Percentiles rank a stretch among this genome's conserved stretches.
Conservation (phyloP, 2,329 filamentous ascomycete species). For the Fusarium armeniacum region DNA sequence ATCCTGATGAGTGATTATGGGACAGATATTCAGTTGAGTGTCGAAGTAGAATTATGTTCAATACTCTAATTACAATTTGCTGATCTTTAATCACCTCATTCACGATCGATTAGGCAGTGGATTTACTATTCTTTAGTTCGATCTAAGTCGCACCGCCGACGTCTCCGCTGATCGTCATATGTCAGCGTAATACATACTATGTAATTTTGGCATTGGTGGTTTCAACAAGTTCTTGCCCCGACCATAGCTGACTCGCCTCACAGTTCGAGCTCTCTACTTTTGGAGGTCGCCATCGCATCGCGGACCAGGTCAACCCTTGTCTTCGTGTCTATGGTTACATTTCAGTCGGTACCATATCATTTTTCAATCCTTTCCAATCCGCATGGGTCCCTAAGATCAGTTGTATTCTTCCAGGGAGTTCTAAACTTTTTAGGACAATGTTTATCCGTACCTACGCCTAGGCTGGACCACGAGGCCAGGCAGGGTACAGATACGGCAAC, state of each 20-base stretch:
- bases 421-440: slow-evolving; percentile 12
- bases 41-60: slow-evolving; percentile 1
- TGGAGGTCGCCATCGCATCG: not conserved
- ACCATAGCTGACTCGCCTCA: slow-evolving; percentile 31
- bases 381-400: slow-evolving; percentile 13
- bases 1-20: not conserved
- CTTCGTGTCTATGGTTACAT: slow-evolving; percentile 17
- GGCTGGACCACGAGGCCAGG: slow-evolving; percentile 3
- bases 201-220: slow-evolving; percentile 9
- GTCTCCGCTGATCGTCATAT: slow-evolving; percentile 35
- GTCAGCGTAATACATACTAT: slow-evolving; percentile 2
- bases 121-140: slow-evolving; percentile 7
- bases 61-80: not conserved
- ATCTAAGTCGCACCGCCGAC: slow-evolving; percentile 17
- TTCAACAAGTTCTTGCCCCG: slow-evolving; percentile 9
- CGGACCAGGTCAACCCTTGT: not conserved
- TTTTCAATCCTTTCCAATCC: slow-evolving; percentile 4
- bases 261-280: not conserved
- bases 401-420: slow-evolving; percentile 24
- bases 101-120: slow-evolving; percentile 34
- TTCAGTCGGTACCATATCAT: slow-evolving; percentile 25
- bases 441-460: slow-evolving; percentile 1
- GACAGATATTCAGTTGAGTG: not conserved
- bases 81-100: slow-evolving; percentile 37
- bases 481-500: slow-evolving; percentile 4